Evolutionary conservation across 805 yeast species (phyloP).

Genomic region (Jamesozyma piceae): DNA sequence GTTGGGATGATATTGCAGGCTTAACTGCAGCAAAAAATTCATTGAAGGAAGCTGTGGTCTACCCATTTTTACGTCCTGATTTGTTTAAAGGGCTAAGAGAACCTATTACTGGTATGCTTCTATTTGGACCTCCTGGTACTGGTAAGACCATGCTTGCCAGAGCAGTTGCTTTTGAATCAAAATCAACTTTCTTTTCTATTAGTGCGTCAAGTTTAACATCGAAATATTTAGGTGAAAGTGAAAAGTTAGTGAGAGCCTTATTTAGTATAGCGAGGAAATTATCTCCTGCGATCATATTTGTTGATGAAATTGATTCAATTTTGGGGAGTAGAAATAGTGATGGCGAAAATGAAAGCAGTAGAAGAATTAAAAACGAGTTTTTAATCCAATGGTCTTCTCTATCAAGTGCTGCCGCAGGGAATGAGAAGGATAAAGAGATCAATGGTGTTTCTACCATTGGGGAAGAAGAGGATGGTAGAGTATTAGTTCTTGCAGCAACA

Average conservation of each 20-base stretch:
- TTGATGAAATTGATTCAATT: constrained; percentile 91
- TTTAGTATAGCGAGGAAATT: constrained; percentile 75
- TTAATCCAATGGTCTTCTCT: constrained; percentile 91
- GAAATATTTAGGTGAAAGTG: constrained; percentile 84
- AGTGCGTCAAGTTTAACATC: constrained; percentile 87
- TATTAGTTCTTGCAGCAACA: constrained; percentile 87
- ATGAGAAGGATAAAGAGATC: constrained; percentile 21
- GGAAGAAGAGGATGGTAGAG: constrained; percentile 44
- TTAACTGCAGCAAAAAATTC: constrained; percentile 80
- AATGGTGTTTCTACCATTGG: background rate
- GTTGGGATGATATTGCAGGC: constrained; percentile 95
- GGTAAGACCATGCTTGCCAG: constrained; percentile 96
- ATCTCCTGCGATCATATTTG: constrained; percentile 89
- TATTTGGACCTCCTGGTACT: constrained; percentile 98
- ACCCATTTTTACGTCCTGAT: constrained; percentile 91
- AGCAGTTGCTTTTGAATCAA: constrained; percentile 92
- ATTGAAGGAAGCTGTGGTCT: constrained; percentile 88
- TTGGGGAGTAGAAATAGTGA: constrained; percentile 56
- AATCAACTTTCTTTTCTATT: constrained; percentile 84
- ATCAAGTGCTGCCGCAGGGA: constrained; percentile 75
- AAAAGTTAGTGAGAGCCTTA: constrained; percentile 81
- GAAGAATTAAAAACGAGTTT: constrained; percentile 88
- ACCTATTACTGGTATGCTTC: constrained; percentile 91
- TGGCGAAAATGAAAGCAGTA: constrained; percentile 71
- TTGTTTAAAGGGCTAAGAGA: constrained; percentile 82